Evolutionary conservation across 75 land plant genomes (phyloP), one percentile per base, ranked within the genome.

Genomic region (Sequoia sempervirens): DNA sequence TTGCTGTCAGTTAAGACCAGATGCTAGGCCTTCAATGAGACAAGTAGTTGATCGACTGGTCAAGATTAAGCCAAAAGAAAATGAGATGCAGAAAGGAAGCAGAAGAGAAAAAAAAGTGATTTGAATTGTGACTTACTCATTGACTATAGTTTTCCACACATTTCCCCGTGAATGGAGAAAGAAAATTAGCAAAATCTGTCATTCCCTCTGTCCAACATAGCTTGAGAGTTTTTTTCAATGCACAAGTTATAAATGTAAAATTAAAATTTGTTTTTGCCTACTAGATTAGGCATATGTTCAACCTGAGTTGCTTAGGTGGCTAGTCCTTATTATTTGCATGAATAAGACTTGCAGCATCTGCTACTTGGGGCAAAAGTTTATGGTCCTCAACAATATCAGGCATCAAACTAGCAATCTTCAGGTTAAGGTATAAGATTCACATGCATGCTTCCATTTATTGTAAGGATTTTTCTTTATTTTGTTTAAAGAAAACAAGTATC

Each of bases 11-110:
- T 30, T 26, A 18, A 61, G n/a, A 34, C 85, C 86, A 70, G 86
- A 54, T 76, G 64, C 36, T 23, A 82, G 92, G 82, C 89, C 92
- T 41, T 83, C 87, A 54, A 90, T 88, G 91, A 86, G 91, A 75
- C 85, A 90, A 64, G 91, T 88, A 2, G 87, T 86, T 18, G 80
- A 46, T 74, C 82, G 43, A 53, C 85, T 83, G n/a, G 36, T 83
- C 47, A 87, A 61, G 79, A 5, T 85, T 73, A 41, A 85, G 2
- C 13, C 12, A 15, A 28, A 43, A 80, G 17, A 47, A 43, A 80
- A 9, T 5, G 32, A 38, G 7, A 41, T 76, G 41, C 15, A 38
- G 26, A 76, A 37, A 38, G 28, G 23, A 34, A 72, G 32, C 17
- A 73, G 75, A 73, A 73, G 36, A 30, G 38, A 76, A 76, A 2